Base-by-base conservation (phyloP, 148 eudicot species). In the Linanthus parryae region DNA sequence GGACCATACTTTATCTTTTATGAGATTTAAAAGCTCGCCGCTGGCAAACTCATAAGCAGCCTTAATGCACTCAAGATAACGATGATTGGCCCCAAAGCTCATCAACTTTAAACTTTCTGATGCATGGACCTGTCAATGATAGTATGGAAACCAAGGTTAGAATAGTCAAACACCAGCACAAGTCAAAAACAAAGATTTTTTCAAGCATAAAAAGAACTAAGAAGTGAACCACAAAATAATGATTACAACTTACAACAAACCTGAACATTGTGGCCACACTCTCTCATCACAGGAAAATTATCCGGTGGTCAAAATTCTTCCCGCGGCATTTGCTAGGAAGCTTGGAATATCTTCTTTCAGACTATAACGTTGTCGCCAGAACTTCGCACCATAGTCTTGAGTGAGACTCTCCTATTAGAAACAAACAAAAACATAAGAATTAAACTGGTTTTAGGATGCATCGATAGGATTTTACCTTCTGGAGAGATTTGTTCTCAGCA, bases 281-380 rank as follows among this genome's bases (percentile, higher is more conserved):
- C 98, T 73, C 96, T 79, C 98, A 91, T 81, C 68, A 87, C 94
- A 79, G 83, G 87, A 61, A 71, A 87, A 91, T 77, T 91, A 87
- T 61, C 98, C 98, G 3, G 98, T 91, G 1, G 88, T 91, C 84
- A 87, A 77, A 71, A 87, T 87, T 49, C 80, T 87, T 71, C 82
- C 90, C 55, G 98, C 84, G 29, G 88, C 94, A 86, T 75, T 91
- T 57, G 76, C 72, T 63, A 91, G 89, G 64, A 91, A 84, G 75
- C 81, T 81, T 51, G 98, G 98, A 70, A 91, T 79, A 67, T 88
- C 89, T 53, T 77, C 81, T 66, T 87, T 91, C 53, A 91, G 85
- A 76, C 96, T 91, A 78, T 91, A 91, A 29, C 98, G 76, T 46
- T 87, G 86, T 64, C 68, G 62, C 98, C 98, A 91, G 68, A 83